Conservation (phyloP, 441 rosid genomes). For the Croton setiger region DNA sequence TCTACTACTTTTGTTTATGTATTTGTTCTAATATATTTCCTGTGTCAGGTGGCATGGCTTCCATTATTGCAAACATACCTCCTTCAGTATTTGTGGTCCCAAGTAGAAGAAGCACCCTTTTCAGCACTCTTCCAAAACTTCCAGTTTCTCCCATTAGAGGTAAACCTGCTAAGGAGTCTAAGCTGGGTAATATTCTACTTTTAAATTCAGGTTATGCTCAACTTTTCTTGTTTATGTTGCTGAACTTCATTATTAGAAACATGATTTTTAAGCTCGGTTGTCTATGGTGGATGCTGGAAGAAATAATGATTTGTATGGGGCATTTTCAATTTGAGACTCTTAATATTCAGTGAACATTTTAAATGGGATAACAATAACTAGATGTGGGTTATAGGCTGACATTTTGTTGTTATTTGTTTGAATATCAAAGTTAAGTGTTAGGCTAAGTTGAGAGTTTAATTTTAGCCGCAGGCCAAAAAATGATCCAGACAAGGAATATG, state of each 20-base stretch:
- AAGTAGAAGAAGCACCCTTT: constrained; percentile 40
- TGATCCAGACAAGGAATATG: neutral
- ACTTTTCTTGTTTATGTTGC: neutral
- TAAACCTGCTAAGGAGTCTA: constrained; percentile 16
- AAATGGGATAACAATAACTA: neutral
- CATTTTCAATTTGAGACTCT: neutral
- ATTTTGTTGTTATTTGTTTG: neutral
- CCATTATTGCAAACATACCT: constrained; percentile 40
- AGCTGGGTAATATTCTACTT: neutral
- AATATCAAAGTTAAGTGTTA: neutral
- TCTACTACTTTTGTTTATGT: neutral
- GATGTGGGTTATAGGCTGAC: neutral
- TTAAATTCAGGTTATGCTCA: neutral
- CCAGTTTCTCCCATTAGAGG: constrained; percentile 42
- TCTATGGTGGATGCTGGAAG: neutral
- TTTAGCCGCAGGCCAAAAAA: neutral
- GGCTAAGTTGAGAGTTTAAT: neutral
- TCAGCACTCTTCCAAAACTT: constrained; percentile 35
- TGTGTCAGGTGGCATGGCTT: constrained; percentile 47
- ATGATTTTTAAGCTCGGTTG: neutral
- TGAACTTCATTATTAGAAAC: neutral
- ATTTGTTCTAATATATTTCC: neutral
- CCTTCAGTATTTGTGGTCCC: constrained; percentile 38
- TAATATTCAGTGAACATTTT: neutral
- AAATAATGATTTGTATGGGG: neutral